A percentile compares a stretch with the other conserved stretches of the same genome.
phyloP scores from a whole-genome alignment of 768 basidiomycete genomes.

The Galerina sulciceps region DNA sequence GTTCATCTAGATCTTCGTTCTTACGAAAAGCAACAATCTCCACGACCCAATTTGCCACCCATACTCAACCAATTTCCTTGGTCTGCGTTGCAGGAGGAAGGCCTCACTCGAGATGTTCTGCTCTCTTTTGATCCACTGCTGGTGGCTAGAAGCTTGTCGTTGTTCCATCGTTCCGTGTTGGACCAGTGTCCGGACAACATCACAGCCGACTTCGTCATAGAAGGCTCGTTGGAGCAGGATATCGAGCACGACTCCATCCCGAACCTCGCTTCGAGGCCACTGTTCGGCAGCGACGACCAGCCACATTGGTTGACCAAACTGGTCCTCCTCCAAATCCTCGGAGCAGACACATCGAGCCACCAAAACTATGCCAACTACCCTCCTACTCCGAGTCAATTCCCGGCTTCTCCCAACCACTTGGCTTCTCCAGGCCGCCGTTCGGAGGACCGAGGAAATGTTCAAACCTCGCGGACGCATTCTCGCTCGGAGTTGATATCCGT shows the following conservation, averaged over 20 bases:
- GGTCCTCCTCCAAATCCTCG: constrained; percentile 71
- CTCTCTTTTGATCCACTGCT: constrained; percentile 63
- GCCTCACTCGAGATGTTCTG: constrained; percentile 70
- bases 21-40: constrained; percentile 30
- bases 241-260: background rate
- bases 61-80: constrained; percentile 42
- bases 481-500: constrained; percentile 73
- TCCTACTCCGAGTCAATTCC: background rate
- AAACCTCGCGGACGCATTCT: constrained; percentile 65
- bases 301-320: constrained; percentile 86
- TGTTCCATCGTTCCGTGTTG: constrained; percentile 61
- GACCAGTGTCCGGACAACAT: constrained; percentile 58
- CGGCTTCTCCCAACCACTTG: background rate
- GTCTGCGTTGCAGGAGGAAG: constrained; percentile 61
- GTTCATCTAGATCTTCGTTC: constrained; percentile 24
- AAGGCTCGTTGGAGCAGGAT: constrained; percentile 18
- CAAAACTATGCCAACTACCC: constrained; percentile 16
- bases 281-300: constrained; percentile 71
- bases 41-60: constrained; percentile 19
- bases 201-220: constrained; percentile 46
- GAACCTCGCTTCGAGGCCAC: constrained; percentile 23
- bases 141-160: constrained; percentile 64
- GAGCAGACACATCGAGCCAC: constrained; percentile 51
- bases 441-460: constrained; percentile 33
- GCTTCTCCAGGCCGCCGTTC: constrained; percentile 34